Evolutionary conservation across 139 green algal genomes (phyloP).

Genomic region (Nannochloris sp.): DNA sequence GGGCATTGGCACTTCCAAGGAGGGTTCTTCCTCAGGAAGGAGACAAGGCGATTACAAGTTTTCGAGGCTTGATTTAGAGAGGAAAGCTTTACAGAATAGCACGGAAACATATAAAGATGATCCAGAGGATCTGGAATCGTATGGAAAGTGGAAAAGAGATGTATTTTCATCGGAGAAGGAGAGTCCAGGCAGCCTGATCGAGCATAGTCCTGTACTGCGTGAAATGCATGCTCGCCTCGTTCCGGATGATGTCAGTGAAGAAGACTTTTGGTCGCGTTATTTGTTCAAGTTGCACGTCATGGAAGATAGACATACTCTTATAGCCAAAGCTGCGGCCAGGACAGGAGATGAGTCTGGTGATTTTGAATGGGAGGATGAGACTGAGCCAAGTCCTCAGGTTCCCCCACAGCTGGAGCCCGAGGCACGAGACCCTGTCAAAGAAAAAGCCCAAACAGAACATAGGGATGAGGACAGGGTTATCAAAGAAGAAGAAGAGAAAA

Average conservation of each 20-base stretch:
- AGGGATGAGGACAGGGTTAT: no score
- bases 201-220: slow-evolving; percentile 62
- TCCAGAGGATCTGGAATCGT: slow-evolving; percentile 73
- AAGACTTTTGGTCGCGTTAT: slow-evolving; percentile 89
- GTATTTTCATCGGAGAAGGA: slow-evolving; percentile 39
- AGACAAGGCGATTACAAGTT: slow-evolving; percentile 28
- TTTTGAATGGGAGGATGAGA: no score
- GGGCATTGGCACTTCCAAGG: neutral
- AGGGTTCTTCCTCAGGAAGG: neutral
- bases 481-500: neutral
- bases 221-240: slow-evolving; percentile 78
- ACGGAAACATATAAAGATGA: slow-evolving; percentile 90
- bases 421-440: no score
- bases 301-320: slow-evolving; percentile 24
- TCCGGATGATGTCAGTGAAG: slow-evolving; percentile 80
- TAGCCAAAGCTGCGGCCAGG: neutral
- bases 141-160: slow-evolving; percentile 38
- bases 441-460: no score
- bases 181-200: slow-evolving; percentile 55
- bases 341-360: neutral
- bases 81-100: slow-evolving; percentile 79
- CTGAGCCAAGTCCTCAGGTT: no score
- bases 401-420: no score
- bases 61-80: slow-evolving; percentile 63
- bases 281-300: slow-evolving; percentile 75